phyloP scores from a whole-genome alignment of 1,284 basidiomycete genomes.

The Veloboletus limbatus region DNA sequence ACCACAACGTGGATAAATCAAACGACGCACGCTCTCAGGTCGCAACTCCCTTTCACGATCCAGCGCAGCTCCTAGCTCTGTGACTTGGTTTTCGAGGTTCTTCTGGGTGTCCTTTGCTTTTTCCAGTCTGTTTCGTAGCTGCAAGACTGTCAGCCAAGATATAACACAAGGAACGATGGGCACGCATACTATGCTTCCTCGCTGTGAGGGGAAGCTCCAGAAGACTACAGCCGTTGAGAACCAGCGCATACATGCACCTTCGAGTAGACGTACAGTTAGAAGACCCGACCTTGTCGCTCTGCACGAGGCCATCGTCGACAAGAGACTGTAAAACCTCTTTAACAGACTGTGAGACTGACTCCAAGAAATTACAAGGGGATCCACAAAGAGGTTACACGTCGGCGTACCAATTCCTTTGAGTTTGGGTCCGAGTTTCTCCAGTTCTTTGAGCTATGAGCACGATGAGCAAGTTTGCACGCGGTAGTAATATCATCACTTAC shows the following conservation, averaged over 20 bases:
- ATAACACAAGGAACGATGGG: not conserved
- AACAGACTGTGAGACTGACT: conserved; percentile 76
- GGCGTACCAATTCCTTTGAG: conserved; percentile 80
- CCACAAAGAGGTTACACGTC: too few species aligned
- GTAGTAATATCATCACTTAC: conserved; percentile 26
- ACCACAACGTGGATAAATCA: not conserved
- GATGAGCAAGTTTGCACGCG: not conserved
- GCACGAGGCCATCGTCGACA: conserved; percentile 79
- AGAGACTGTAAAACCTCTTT: conserved; percentile 86
- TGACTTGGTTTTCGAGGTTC: conserved; percentile 46
- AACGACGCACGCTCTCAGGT: conserved; percentile 58
- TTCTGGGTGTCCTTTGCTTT: conserved; percentile 50
- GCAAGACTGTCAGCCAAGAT: conserved; percentile 10
- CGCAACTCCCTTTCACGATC: conserved; percentile 54
- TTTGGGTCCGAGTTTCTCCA: conserved; percentile 82
- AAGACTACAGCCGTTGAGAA: conserved; percentile 57
- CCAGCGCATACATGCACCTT: conserved; percentile 34
- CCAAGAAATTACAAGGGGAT: not conserved
- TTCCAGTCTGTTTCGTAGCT: conserved; percentile 64
- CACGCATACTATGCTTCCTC: conserved; percentile 64
- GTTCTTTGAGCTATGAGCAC: conserved; percentile 68
- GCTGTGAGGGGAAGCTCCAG: conserved; percentile 89
- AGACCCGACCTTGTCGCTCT: conserved; percentile 86
- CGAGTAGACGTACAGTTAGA: conserved; percentile 71
- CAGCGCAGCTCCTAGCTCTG: conserved; percentile 45